Percentiles rank a stretch among this genome's conserved stretches.
Evolutionary conservation across 345 rosid genomes (phyloP).

Genomic region (thale cress (Arabidopsis thaliana)): TAIR10.1 NC_003070.9:8033001-8033500

Average conservation of each 20-base stretch:
- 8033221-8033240: background rate
- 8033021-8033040: slow-evolving; percentile 31
- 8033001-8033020: background rate
- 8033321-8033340: slow-evolving; percentile 40
- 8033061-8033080: slow-evolving; percentile 37
- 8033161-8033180: slow-evolving; percentile 18
- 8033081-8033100: slow-evolving; percentile 43
- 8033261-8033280: slow-evolving; percentile 31
- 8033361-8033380: background rate
- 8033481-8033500: slow-evolving; percentile 40
- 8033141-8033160: slow-evolving; percentile 9
- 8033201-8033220: background rate
- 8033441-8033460: slow-evolving; percentile 41
- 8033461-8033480: slow-evolving; percentile 36
- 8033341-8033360: slow-evolving; percentile 19
- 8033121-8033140: slow-evolving; percentile 31
- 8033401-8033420: background rate
- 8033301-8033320: background rate
- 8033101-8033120: slow-evolving; percentile 38
- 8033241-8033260: background rate
- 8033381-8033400: background rate
- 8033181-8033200: slow-evolving; percentile 41
- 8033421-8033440: slow-evolving; percentile 19
- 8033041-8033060: slow-evolving; percentile 33
- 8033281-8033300: slow-evolving; percentile 31